A percentile compares a stretch with the other conserved stretches of the same genome.
These are phyloP conservation scores for Nannizzia gypsea DNA, from an alignment of 2,329 filamentous ascomycete genomes.

Conservation along the genomic window DNA sequence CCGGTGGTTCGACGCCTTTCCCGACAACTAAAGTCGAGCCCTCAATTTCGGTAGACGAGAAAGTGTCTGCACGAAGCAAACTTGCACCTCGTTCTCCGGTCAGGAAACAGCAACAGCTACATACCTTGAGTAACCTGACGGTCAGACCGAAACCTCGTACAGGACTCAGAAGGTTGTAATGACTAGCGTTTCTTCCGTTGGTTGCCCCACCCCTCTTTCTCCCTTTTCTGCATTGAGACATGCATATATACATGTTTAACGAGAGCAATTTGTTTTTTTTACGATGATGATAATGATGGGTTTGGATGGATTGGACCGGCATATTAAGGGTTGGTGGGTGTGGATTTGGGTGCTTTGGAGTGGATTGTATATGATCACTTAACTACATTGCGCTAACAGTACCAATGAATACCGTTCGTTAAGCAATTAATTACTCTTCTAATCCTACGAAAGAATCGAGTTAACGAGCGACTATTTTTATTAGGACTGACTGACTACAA, in stretches of 20 bases:
- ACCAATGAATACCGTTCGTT: too few species aligned
- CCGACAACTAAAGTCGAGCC: neutral
- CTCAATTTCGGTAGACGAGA: neutral
- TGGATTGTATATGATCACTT: neutral
- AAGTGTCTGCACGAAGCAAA: neutral
- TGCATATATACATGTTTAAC: neutral
- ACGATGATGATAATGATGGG: neutral
- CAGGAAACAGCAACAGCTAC: neutral
- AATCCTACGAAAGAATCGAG: neutral
- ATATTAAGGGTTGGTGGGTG: neutral
- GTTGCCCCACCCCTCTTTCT: neutral
- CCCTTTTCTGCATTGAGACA: too few species aligned
- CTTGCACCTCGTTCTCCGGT: neutral
- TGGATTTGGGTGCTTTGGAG: too few species aligned
- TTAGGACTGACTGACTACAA: neutral
- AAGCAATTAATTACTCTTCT: neutral
- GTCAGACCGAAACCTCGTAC: constrained; percentile 8
- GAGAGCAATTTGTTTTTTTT: neutral
- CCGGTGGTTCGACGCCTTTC: neutral
- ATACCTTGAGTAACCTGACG: neutral
- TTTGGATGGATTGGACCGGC: neutral
- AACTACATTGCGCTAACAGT: too few species aligned
- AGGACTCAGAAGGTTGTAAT: constrained; percentile 8
- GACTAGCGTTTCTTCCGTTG: too few species aligned
- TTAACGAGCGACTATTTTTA: neutral